Conservation (phyloP, 192 early-diverging fungal genomes). For the Mortierella claussenii region DNA sequence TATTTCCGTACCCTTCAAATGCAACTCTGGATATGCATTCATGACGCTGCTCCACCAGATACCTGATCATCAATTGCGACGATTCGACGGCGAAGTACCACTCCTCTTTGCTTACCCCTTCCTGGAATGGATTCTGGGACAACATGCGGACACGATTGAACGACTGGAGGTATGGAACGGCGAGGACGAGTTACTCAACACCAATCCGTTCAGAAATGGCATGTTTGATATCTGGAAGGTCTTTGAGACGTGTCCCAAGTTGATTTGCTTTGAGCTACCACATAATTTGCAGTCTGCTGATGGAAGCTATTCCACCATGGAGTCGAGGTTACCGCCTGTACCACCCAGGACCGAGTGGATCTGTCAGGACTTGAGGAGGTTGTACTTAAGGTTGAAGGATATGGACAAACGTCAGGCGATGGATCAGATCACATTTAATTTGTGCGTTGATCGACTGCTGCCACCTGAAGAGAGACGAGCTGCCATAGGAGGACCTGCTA, state of each 20-base stretch:
- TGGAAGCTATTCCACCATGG: too few relatives aligned
- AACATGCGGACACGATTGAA: conserved; percentile 15
- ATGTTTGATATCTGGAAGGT: conserved; percentile 40
- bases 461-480: conserved; percentile 16
- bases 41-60: conserved; percentile 13
- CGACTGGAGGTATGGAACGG: background rate
- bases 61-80: background rate
- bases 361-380: conserved; percentile 16
- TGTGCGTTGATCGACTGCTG: conserved; percentile 29
- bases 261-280: conserved; percentile 13
- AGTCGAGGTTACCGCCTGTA: too few relatives aligned
- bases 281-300: conserved; percentile 2
- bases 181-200: background rate
- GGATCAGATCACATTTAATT: conserved; percentile 32
- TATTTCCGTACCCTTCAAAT: conserved; percentile 6
- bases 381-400: conserved; percentile 27
- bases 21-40: too few relatives aligned
- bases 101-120: conserved; percentile 7
- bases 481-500: too few relatives aligned
- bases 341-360: conserved; percentile 28
- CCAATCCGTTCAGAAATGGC: too few relatives aligned
- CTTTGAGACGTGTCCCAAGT: conserved; percentile 20
- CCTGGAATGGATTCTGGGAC: conserved; percentile 9
- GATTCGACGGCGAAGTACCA: conserved; percentile 26
- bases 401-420: conserved; percentile 21